A percentile compares a stretch with the other conserved stretches of the same genome.
Evolutionary conservation across 257 asterid genomes (phyloP).

Genomic region (Verbena officinalis): DNA sequence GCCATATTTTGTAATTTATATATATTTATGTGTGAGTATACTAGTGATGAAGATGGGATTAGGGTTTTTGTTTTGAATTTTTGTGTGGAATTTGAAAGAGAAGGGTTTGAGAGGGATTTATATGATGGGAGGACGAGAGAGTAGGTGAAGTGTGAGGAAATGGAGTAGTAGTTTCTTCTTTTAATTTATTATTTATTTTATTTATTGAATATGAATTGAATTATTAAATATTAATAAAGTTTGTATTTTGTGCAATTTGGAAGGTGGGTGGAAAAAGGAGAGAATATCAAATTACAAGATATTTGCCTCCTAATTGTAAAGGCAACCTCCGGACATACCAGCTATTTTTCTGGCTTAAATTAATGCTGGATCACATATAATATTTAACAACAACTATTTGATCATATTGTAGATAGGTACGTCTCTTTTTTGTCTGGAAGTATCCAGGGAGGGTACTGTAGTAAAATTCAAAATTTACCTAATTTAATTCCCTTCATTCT

Average conservation of each 20-base stretch:
- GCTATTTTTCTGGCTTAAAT: constrained; percentile 50
- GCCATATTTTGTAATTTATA: constrained; percentile 46
- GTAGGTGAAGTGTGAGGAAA: constrained; percentile 35
- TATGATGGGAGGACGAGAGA: constrained; percentile 22
- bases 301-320: constrained; percentile 64
- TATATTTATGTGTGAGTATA: background rate
- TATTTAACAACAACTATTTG: background rate
- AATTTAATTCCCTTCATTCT: background rate
- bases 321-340: constrained; percentile 71
- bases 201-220: background rate
- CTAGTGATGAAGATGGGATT: constrained; percentile 1
- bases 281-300: constrained; percentile 63
- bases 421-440: constrained; percentile 10
- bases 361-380: constrained; percentile 32
- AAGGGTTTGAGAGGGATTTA: constrained; percentile 24
- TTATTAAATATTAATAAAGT: background rate
- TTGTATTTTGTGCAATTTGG: constrained; percentile 35
- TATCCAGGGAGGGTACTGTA: constrained; percentile 14
- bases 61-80: constrained; percentile 10
- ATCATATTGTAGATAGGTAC: background rate
- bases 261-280: constrained; percentile 61
- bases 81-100: constrained; percentile 21
- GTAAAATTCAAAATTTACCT: background rate
- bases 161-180: constrained; percentile 27
- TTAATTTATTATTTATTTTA: background rate